Conservation (phyloP, 495 filamentous ascomycete genomes). For the Penicillium lividum region DNA sequence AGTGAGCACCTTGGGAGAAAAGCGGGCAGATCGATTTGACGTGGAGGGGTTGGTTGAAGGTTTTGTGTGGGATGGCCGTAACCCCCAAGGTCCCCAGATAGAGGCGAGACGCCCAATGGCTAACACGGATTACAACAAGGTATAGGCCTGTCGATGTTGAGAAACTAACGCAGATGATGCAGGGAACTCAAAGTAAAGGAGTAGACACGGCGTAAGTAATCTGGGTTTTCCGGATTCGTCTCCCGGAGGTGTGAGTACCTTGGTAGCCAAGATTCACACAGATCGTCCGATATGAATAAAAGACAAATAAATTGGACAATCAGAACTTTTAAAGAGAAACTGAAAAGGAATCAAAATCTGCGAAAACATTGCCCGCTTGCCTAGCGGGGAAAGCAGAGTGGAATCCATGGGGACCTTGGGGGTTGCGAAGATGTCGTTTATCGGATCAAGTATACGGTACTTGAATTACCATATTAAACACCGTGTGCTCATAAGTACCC, state of each 20-base stretch:
- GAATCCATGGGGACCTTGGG: constrained; percentile 35
- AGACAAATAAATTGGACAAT: not conserved
- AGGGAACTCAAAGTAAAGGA: constrained; percentile 8
- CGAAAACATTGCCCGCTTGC: constrained; percentile 12
- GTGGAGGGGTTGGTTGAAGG: constrained; percentile 13
- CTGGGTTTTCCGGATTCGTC: not conserved
- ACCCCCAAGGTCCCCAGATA: constrained; percentile 33
- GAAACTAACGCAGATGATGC: constrained; percentile 8
- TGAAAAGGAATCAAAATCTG: constrained; percentile 23
- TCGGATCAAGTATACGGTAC: constrained; percentile 22
- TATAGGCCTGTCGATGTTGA: constrained; percentile 19
- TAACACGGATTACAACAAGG: constrained; percentile 15
- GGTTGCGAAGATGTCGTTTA: constrained; percentile 25
- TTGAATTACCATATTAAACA: not conserved
- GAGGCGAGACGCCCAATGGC: constrained; percentile 20
- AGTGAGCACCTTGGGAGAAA: constrained; percentile 19
- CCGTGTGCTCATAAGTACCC: constrained; percentile 11
- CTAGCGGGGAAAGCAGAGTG: constrained; percentile 17
- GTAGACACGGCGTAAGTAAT: not conserved
- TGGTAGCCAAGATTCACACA: constrained; percentile 9
- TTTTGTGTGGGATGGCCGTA: constrained; percentile 18
- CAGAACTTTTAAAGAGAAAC: not conserved
- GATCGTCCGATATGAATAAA: constrained; percentile 6
- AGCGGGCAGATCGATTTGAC: constrained; percentile 10
- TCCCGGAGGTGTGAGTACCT: constrained; percentile 11